phyloP scores from a whole-genome alignment of 495 filamentous ascomycete genomes.

The Annulohypoxylon maeteangense region DNA sequence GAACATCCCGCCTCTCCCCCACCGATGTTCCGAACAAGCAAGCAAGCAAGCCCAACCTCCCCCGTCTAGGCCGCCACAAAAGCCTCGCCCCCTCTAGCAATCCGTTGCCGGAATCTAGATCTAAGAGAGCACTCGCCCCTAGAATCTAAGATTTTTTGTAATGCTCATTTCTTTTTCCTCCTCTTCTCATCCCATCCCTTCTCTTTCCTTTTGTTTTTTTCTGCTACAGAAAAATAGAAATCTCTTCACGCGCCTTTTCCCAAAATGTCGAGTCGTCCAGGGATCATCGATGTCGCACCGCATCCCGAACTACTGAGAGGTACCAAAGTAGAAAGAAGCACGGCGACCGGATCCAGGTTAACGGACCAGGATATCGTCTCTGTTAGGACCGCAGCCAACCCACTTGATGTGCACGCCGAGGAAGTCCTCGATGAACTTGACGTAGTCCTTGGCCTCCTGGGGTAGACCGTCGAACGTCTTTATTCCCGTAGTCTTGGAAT shows the following conservation, averaged over 20 bases:
- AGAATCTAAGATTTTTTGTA: constrained; percentile 7
- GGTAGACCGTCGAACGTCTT: constrained; percentile 70
- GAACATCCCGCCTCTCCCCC: not conserved
- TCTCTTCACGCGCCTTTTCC: not conserved
- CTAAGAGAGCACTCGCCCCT: constrained; percentile 30
- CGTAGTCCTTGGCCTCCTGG: constrained; percentile 76
- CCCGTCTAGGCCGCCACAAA: not conserved
- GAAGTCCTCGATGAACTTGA: constrained; percentile 76
- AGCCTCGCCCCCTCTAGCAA: constrained; percentile 6
- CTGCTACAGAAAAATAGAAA: not conserved
- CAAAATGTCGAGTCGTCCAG: not conserved
- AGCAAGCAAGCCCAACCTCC: not conserved
- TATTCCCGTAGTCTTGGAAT: constrained; percentile 66
- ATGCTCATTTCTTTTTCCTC: not conserved
- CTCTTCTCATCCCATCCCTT: not conserved
- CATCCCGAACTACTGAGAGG: not conserved
- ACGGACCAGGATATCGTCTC: constrained; percentile 60
- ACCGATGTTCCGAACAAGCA: not conserved
- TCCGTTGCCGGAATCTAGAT: constrained; percentile 22
- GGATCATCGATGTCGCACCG: not conserved
- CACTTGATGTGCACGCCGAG: constrained; percentile 77
- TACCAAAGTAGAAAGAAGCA: not conserved
- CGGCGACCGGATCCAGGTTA: not conserved
- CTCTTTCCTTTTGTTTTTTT: not conserved
- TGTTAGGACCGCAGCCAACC: constrained; percentile 80